Conservation (phyloP, 2,329 filamentous ascomycete species). For the Stylonectria norvegica region DNA sequence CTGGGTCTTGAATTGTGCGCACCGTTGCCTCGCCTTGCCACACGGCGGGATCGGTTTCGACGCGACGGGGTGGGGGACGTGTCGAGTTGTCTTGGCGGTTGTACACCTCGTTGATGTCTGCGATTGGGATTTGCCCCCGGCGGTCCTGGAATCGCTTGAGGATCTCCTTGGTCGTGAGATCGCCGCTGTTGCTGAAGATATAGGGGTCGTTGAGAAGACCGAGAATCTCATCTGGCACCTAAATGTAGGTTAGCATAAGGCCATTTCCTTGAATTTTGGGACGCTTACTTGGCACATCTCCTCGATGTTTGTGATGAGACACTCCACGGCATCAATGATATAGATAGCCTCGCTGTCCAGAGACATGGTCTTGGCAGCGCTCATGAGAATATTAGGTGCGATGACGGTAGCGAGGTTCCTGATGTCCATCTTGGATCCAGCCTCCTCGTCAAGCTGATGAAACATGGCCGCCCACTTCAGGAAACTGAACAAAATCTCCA, state of each 20-base stretch:
- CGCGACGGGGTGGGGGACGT: slow-evolving; percentile 55
- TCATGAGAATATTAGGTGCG: slow-evolving; percentile 88
- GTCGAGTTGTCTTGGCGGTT: slow-evolving; percentile 56
- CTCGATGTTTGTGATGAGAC: slow-evolving; percentile 88
- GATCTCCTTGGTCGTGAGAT: slow-evolving; percentile 96
- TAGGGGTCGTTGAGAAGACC: slow-evolving; percentile 79
- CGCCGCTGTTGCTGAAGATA: slow-evolving; percentile 76
- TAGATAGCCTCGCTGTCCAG: slow-evolving; percentile 87
- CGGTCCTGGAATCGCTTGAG: slow-evolving; percentile 89
- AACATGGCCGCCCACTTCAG: slow-evolving; percentile 97
- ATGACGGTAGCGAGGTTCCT: slow-evolving; percentile 97
- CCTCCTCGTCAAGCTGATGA: slow-evolving; percentile 94
- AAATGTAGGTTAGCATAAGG: slow-evolving; percentile 13
- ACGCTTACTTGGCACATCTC: slow-evolving; percentile 85
- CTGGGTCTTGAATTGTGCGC: slow-evolving; percentile 67
- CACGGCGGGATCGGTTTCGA: slow-evolving; percentile 83
- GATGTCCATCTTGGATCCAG: slow-evolving; percentile 97
- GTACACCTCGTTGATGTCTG: slow-evolving; percentile 56
- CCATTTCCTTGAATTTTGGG: slow-evolving; percentile 12
- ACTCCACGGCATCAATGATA: slow-evolving; percentile 89
- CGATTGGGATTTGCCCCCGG: slow-evolving; percentile 54
- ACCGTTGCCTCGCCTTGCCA: slow-evolving; percentile 84
- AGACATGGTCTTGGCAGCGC: slow-evolving; percentile 59
- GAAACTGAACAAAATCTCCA: slow-evolving; percentile 95
- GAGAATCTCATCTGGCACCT: slow-evolving; percentile 93